Base-by-base conservation (phyloP, 805 yeast genomes). In the Priceomyces carsonii region DNA sequence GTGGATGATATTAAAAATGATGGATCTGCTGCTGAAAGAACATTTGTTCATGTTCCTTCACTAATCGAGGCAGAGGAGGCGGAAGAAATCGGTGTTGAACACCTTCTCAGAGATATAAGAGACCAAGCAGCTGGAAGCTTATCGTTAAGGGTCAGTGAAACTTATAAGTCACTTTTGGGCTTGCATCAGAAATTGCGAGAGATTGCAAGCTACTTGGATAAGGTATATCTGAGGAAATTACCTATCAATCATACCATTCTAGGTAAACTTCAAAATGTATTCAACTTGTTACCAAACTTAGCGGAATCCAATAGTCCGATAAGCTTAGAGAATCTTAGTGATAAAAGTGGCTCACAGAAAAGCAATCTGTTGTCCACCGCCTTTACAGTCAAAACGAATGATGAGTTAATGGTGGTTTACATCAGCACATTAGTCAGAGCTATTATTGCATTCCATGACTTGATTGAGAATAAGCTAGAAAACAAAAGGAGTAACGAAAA, bases 31-130 rank as follows among this genome's bases (percentile, higher is more conserved):
- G 85, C 95, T 6, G 95, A 88, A 55, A 83, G 84, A 63, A 89
- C 97, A 3, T 93, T 93, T 66, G 78, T 86, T 30, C 99, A 93
- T 61, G 80, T 91, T 19, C 96, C 98, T 8, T 86, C 96, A 9
- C 71, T 78, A 18, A 88, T 95, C 45, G 91, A 86, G 57, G 99
- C 99, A 3, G 99, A 93, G 57, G 99, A 93, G 59, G 99, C 99
- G 7, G 99, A 93, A 64, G 99, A 93, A 63, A 93, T 93, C 48
- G 99, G 99, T 43, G 99, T 93, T 9, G 99, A 93, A 61, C 99
- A 93, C 59, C 66, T 93, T 42, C 66, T 93, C 41, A 81, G 98
- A 55, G 99, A 93, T 55, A 88, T 89, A 16, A 79, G 97, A 53
- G 97, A 91, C 57, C 96, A 90, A 51, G 96, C 98, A 7, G 95